These are phyloP conservation scores for Rhipidocladum racemiflorum DNA, from an alignment of 176 grass and related monocot genomes.

Conservation along the genomic window DNA sequence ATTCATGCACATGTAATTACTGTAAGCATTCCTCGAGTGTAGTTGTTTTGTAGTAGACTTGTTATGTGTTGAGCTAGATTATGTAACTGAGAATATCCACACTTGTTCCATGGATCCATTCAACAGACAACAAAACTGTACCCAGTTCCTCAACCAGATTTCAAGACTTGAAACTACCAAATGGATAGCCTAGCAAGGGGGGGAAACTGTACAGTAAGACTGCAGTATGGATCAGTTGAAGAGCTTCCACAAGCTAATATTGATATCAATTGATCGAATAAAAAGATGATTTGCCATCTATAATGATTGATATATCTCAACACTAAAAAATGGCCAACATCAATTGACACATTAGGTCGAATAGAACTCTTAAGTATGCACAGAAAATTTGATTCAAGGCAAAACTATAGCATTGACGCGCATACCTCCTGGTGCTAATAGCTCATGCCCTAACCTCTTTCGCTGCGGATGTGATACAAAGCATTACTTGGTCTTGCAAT, in stretches of 20 bases:
- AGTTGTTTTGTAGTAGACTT: background rate
- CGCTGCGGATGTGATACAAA: background rate
- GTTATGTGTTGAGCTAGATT: background rate
- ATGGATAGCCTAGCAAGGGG: background rate
- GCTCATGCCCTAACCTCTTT: no score
- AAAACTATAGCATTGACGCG: background rate
- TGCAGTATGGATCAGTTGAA: background rate
- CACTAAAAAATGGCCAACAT: background rate
- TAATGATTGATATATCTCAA: background rate
- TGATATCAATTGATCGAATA: background rate
- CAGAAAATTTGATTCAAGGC: background rate
- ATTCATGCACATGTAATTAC: background rate
- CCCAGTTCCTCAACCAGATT: background rate
- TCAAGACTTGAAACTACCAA: background rate
- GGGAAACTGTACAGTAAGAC: background rate
- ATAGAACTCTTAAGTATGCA: background rate
- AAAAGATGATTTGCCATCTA: background rate
- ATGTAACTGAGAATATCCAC: background rate
- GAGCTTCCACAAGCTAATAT: background rate
- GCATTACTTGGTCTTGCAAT: conserved; percentile 42
- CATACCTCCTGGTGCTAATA: conserved; percentile 23
- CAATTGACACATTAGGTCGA: background rate
- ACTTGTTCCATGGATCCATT: background rate
- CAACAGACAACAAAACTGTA: no score
- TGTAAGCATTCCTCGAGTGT: background rate